phyloP scores from a whole-genome alignment of 192 early-diverging fungal species.

The Linnemannia zychae region DNA sequence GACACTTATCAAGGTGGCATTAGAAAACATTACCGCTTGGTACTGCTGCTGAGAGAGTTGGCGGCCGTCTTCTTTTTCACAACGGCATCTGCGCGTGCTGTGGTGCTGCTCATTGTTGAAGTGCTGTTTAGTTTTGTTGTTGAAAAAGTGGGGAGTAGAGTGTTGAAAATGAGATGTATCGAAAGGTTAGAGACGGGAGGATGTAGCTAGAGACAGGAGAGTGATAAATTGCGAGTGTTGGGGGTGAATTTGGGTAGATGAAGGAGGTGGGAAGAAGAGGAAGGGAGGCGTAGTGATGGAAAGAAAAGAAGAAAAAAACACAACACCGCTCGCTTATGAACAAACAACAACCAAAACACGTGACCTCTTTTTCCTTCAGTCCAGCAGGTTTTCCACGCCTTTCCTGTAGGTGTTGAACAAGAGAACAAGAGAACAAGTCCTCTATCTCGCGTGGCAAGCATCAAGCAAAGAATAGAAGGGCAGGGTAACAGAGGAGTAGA shows the following conservation, averaged over 20 bases:
- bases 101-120: slow-evolving; percentile 54
- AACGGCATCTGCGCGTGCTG: slow-evolving; percentile 37
- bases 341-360: not conserved
- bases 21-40: slow-evolving; percentile 36
- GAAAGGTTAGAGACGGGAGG: not conserved
- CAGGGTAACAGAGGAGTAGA: not conserved
- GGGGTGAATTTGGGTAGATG: slow-evolving; percentile 26
- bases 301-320: not conserved
- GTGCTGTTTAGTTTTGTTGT: slow-evolving; percentile 12
- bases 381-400: not conserved
- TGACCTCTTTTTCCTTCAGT: not conserved
- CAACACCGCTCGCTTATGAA: not conserved
- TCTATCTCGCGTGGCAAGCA: too few relatives aligned
- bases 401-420: not conserved
- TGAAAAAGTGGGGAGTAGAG: not conserved
- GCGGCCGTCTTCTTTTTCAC: slow-evolving; percentile 42
- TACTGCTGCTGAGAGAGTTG: slow-evolving; percentile 45
- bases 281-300: not conserved
- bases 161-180: slow-evolving; percentile 17
- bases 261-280: slow-evolving; percentile 16
- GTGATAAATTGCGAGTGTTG: slow-evolving; percentile 16
- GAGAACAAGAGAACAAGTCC: too few relatives aligned
- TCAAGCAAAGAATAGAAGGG: not conserved
- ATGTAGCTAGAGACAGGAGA: not conserved
- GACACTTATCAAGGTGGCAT: not conserved